Evolutionary conservation across 176 grass and related monocot genomes (phyloP).

Genomic region (Carex pumila): DNA sequence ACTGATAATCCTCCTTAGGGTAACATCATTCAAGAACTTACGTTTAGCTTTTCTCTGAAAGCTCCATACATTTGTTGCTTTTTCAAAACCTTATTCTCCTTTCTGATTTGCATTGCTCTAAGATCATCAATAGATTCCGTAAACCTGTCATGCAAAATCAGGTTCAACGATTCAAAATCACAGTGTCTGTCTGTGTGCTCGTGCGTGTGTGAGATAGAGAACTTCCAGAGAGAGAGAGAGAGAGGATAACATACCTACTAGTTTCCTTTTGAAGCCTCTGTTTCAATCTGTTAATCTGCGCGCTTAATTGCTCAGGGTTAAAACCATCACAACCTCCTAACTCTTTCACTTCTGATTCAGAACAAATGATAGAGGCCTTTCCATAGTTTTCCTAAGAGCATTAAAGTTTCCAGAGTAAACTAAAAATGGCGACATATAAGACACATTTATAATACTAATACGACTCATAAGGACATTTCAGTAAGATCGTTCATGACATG

Average conservation of each 20-base stretch:
- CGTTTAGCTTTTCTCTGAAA: slow-evolving; percentile 76
- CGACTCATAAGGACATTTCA: background rate
- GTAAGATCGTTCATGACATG: background rate
- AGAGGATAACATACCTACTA: slow-evolving; percentile 47
- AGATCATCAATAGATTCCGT: slow-evolving; percentile 71
- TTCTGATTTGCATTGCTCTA: slow-evolving; percentile 56
- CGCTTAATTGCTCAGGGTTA: slow-evolving; percentile 62
- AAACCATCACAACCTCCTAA: slow-evolving; percentile 44
- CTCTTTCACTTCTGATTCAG: slow-evolving; percentile 56
- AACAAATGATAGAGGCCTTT: slow-evolving; percentile 87
- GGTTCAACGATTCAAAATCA: background rate
- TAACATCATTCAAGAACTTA: slow-evolving; percentile 26
- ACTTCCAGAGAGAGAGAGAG: background rate
- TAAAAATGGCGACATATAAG: background rate
- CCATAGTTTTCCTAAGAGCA: slow-evolving; percentile 44
- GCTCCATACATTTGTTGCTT: slow-evolving; percentile 63
- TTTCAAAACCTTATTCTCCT: slow-evolving; percentile 49
- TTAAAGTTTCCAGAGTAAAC: background rate
- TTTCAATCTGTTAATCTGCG: slow-evolving; percentile 58
- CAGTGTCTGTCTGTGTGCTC: background rate
- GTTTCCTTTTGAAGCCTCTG: slow-evolving; percentile 68
- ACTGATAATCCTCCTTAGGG: background rate
- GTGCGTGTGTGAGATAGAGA: background rate
- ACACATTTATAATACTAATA: background rate
- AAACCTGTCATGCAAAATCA: slow-evolving; percentile 32